These are phyloP conservation scores for Endocladia muricata DNA, from an alignment of 31 red algal genomes.

Conservation along the genomic window DNA sequence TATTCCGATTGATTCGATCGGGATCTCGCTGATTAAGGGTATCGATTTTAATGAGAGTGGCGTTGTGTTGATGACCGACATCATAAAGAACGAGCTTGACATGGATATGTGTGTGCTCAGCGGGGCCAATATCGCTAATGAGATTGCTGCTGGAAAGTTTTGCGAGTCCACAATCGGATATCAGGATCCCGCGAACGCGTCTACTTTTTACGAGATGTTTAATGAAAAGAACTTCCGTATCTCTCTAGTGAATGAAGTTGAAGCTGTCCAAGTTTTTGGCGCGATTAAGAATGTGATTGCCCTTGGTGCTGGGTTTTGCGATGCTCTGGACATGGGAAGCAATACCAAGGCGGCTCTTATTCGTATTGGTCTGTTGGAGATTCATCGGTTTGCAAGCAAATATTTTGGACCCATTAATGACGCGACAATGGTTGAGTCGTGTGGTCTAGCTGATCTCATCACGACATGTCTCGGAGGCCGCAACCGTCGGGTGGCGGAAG, in stretches of 20 bases:
- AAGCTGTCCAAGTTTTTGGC: constrained; percentile 79
- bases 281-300: constrained; percentile 95
- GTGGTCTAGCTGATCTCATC: constrained; percentile 93
- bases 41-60: constrained; percentile 80
- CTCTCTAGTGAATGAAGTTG: constrained; percentile 57
- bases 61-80: constrained; percentile 69
- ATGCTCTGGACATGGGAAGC: constrained; percentile 79
- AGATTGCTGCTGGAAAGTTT: constrained; percentile 85
- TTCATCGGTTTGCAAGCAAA: constrained; percentile 74
- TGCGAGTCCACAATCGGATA: constrained; percentile 86
- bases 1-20: constrained; percentile 39
- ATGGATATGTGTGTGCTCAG: constrained; percentile 76
- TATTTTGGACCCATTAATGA: constrained; percentile 61
- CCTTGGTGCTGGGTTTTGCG: constrained; percentile 83
- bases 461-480: constrained; percentile 91
- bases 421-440: constrained; percentile 74
- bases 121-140: constrained; percentile 92
- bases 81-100: constrained; percentile 76
- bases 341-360: constrained; percentile 91
- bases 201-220: constrained; percentile 69
- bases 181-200: constrained; percentile 39
- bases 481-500: constrained; percentile 75
- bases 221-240: constrained; percentile 82
- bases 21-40: constrained; percentile 90
- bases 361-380: constrained; percentile 82